phyloP scores from a whole-genome alignment of 2,329 filamentous ascomycete genomes.

The Leptoxyphium fumago region DNA sequence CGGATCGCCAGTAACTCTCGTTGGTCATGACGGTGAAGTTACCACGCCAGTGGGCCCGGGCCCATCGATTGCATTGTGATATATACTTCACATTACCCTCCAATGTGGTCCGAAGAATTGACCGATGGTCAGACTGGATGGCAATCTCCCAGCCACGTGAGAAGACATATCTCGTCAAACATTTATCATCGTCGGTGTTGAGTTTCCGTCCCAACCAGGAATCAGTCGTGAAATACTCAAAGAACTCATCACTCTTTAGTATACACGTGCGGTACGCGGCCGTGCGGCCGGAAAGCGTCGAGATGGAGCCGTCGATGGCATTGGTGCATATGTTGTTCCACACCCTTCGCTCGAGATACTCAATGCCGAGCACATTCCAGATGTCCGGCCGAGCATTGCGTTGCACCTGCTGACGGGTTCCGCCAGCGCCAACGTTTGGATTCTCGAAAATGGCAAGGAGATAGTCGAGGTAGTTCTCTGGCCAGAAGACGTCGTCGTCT shows the following conservation, averaged over 20 bases:
- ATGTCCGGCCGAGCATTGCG: conserved; percentile 19
- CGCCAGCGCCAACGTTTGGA: conserved; percentile 36
- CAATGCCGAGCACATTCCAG: conserved; percentile 42
- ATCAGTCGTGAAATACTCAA: conserved; percentile 34
- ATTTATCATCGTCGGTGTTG: conserved; percentile 48
- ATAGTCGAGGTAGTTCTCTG: conserved; percentile 14
- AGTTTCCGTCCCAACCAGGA: conserved; percentile 36
- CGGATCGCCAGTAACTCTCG: conserved; percentile 18
- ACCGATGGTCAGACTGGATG: conserved; percentile 38
- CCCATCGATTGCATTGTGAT: conserved; percentile 42
- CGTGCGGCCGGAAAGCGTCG: conserved; percentile 44
- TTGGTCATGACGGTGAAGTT: conserved; percentile 35
- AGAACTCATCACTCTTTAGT: conserved; percentile 30
- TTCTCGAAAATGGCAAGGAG: conserved; percentile 29
- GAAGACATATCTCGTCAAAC: conserved; percentile 40
- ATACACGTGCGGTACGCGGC: conserved; percentile 37
- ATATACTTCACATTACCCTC: conserved; percentile 37
- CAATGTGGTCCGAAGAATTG: conserved; percentile 38
- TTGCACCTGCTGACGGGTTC: conserved; percentile 40
- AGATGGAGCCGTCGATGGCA: conserved; percentile 43
- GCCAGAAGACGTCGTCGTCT: conserved; percentile 24
- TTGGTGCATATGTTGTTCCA: conserved; percentile 45
- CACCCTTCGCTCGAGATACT: conserved; percentile 48
- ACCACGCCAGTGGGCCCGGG: conserved; percentile 42
- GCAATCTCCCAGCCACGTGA: conserved; percentile 37